These are phyloP conservation scores for Poa annua DNA, from an alignment of 176 grass and related monocot species.

Conservation along the genomic window DNA sequence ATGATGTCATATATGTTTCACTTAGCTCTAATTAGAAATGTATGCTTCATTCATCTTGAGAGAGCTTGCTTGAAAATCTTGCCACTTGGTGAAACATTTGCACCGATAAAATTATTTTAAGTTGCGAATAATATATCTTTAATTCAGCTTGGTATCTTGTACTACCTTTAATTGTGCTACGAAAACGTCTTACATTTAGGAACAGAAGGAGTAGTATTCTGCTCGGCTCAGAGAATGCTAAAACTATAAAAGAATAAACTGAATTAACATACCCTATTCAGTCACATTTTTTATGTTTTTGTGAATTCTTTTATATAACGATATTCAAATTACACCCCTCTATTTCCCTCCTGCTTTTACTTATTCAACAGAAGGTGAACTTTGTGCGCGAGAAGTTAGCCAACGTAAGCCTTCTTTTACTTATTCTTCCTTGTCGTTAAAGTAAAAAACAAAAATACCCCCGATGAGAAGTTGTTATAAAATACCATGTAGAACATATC, in stretches of 20 bases:
- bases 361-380: no score
- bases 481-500: neutral
- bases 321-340: neutral
- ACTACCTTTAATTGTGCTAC: no score
- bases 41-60: neutral
- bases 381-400: neutral
- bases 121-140: neutral
- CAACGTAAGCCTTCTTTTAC: neutral
- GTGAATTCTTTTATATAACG: neutral
- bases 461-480: neutral
- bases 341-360: neutral
- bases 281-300: neutral
- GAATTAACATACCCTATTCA: neutral
- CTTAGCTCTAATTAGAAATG: neutral
- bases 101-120: neutral
- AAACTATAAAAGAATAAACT: neutral
- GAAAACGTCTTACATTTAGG: no score
- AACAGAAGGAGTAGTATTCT: neutral
- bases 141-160: no score
- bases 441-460: neutral
- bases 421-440: neutral
- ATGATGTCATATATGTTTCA: neutral
- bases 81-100: constrained; percentile 22
- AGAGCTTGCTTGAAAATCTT: neutral
- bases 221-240: neutral